A percentile compares a stretch with the other conserved stretches of the same genome.
phyloP scores from a whole-genome alignment of 495 filamentous ascomycete species.

The Clohesyomyces aquaticus region DNA sequence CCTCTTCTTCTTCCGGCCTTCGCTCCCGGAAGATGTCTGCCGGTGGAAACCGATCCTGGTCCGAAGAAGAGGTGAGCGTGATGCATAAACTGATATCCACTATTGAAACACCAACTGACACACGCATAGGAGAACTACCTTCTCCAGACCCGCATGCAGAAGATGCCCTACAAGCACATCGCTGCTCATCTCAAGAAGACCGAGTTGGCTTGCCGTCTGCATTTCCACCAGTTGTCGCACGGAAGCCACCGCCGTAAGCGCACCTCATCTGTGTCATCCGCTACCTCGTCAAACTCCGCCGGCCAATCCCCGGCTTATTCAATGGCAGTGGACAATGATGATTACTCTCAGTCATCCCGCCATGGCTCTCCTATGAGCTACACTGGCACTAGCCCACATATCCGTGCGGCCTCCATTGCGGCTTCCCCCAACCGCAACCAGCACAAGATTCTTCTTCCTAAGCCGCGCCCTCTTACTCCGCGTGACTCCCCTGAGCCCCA shows the following conservation, averaged over 20 bases:
- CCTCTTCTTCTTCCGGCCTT: constrained; percentile 21
- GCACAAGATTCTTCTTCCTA: constrained; percentile 44
- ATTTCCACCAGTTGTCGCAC: constrained; percentile 82
- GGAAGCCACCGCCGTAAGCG: constrained; percentile 75
- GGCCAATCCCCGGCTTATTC: constrained; percentile 42
- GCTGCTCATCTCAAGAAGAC: constrained; percentile 82
- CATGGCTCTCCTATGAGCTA: constrained; percentile 42
- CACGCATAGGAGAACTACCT: constrained; percentile 75
- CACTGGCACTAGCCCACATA: constrained; percentile 30
- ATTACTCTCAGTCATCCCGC: constrained; percentile 40
- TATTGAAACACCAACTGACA: constrained; percentile 12
- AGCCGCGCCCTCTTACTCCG: constrained; percentile 37
- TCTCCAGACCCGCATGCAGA: constrained; percentile 78
- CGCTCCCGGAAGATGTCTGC: constrained; percentile 43
- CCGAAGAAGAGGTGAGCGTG: constrained; percentile 45
- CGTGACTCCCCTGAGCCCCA: constrained; percentile 39
- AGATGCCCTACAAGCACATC: constrained; percentile 90
- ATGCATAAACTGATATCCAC: not conserved
- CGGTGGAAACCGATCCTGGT: constrained; percentile 47
- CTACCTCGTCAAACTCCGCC: constrained; percentile 41
- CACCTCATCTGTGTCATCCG: constrained; percentile 63
- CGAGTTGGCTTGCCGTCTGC: constrained; percentile 79
- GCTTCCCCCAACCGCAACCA: constrained; percentile 39
- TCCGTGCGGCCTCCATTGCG: constrained; percentile 24
- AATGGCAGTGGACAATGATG: constrained; percentile 37